Evolutionary conservation across 306 rosid genomes (phyloP).

Genomic region (Chamaecrista fasciculata): DNA sequence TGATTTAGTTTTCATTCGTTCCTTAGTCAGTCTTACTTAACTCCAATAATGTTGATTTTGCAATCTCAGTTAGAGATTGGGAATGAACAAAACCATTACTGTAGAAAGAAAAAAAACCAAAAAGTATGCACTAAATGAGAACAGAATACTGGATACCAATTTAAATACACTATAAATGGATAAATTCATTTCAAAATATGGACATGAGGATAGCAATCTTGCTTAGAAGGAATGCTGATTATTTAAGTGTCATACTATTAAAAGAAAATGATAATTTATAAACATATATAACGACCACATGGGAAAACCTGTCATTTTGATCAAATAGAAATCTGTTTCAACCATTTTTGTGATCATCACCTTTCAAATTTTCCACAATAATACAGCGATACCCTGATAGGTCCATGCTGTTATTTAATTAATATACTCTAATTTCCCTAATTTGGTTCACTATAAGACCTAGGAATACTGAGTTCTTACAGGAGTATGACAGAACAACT

Average conservation of each 20-base stretch:
- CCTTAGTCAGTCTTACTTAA: background rate
- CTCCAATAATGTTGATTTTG: background rate
- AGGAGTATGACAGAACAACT: background rate
- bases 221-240: background rate
- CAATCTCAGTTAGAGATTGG: background rate
- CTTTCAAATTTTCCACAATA: constrained; percentile 14
- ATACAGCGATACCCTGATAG: background rate
- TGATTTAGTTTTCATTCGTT: background rate
- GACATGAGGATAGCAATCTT: background rate
- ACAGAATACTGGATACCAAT: background rate
- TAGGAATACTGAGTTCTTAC: background rate
- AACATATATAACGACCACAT: background rate
- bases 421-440: background rate
- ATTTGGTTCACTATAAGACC: background rate
- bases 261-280: background rate
- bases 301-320: background rate
- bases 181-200: background rate
- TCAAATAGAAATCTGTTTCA: background rate
- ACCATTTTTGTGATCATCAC: background rate
- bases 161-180: background rate
- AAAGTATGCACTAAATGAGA: background rate
- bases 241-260: background rate
- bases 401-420: background rate
- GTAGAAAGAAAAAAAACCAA: too few species aligned
- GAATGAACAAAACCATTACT: too few species aligned